phyloP scores from a whole-genome alignment of 495 filamentous ascomycete species.

The Cercophora samala region DNA sequence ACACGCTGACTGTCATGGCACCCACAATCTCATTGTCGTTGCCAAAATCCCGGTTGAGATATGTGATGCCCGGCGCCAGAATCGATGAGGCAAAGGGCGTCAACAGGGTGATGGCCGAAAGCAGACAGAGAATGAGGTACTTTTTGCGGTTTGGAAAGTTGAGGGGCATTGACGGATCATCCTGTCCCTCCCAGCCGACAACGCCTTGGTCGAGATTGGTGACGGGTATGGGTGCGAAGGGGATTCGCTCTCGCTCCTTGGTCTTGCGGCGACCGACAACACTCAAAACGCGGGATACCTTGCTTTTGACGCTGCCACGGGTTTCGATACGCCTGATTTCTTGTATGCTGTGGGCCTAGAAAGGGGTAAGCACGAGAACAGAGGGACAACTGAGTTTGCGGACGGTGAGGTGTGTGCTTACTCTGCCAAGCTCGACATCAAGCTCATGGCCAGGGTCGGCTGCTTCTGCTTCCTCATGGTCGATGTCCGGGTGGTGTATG shows the following conservation, averaged over 20 bases:
- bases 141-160: slow-evolving; percentile 63
- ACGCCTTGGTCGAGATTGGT: slow-evolving; percentile 46
- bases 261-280: slow-evolving; percentile 21
- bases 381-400: not conserved
- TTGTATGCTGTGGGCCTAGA: slow-evolving; percentile 6
- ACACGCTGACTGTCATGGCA: slow-evolving; percentile 44
- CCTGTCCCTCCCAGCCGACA: slow-evolving; percentile 58
- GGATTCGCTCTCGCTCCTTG: slow-evolving; percentile 22
- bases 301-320: slow-evolving; percentile 21
- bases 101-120: slow-evolving; percentile 53
- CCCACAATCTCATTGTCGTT: slow-evolving; percentile 37
- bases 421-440: slow-evolving; percentile 27
- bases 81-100: slow-evolving; percentile 64
- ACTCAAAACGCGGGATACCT: slow-evolving; percentile 25
- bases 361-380: not conserved
- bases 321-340: slow-evolving; percentile 18
- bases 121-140: slow-evolving; percentile 61
- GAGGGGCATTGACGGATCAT: slow-evolving; percentile 69
- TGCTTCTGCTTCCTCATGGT: slow-evolving; percentile 22
- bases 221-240: slow-evolving; percentile 35
- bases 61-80: slow-evolving; percentile 57
- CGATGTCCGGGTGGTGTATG: slow-evolving; percentile 17
- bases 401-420: not conserved
- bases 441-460: slow-evolving; percentile 22
- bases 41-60: slow-evolving; percentile 53